Conservation (phyloP, 164 flowering plant species). For the Nymphaea colorata region DNA sequence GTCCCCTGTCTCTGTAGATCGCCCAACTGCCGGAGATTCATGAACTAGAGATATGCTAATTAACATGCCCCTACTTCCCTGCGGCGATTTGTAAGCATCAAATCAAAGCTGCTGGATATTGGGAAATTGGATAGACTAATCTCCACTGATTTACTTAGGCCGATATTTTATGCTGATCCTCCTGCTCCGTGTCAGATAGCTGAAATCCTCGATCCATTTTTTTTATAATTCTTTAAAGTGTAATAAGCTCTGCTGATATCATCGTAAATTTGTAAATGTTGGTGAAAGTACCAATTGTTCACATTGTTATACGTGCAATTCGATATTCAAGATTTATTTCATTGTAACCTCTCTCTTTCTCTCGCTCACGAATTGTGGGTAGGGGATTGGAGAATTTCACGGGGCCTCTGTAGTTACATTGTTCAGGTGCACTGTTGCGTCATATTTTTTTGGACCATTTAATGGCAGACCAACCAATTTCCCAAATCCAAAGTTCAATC, state of each 20-base stretch:
- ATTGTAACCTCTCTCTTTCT: neutral
- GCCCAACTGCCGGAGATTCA: slow-evolving; percentile 70
- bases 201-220: neutral
- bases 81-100: neutral
- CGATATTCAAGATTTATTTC: neutral
- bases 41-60: slow-evolving; percentile 46
- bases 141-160: neutral
- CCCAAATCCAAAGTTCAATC: no score
- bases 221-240: neutral
- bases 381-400: no score
- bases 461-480: no score
- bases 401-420: no score
- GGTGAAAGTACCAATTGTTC: neutral
- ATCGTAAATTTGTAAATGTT: neutral
- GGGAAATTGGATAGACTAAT: neutral
- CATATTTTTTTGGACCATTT: no score
- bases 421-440: no score
- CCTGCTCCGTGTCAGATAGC: neutral
- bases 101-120: neutral
- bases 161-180: neutral
- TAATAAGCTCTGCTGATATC: neutral
- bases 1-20: slow-evolving; percentile 88
- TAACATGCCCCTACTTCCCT: neutral
- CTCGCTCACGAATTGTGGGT: no score
- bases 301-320: neutral